Conservation (phyloP, 2,329 filamentous ascomycete species). For the Phoma sp. region DNA sequence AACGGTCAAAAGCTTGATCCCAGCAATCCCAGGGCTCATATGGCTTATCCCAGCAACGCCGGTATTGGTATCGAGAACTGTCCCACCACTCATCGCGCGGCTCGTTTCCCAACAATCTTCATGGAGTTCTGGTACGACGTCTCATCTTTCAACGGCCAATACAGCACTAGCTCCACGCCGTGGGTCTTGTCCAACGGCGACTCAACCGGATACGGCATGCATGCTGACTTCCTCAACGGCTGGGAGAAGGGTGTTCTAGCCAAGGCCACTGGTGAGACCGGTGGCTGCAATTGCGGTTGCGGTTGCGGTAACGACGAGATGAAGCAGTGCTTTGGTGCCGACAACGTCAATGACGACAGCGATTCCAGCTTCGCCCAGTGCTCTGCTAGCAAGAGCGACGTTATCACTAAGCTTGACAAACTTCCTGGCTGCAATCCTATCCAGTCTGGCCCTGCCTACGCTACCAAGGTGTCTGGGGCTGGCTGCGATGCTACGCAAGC, state of each 20-base stretch:
- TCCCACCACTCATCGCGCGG: constrained; percentile 37
- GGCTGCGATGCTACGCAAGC: constrained; percentile 29
- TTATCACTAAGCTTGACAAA: constrained; percentile 30
- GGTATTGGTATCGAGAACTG: constrained; percentile 44
- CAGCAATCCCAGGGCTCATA: constrained; percentile 42
- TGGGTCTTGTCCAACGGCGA: constrained; percentile 48
- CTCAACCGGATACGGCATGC: constrained; percentile 46
- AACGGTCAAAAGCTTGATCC: constrained; percentile 44
- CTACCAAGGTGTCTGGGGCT: constrained; percentile 35
- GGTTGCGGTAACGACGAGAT: constrained; percentile 45
- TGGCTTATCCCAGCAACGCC: constrained; percentile 47
- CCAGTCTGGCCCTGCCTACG: constrained; percentile 43
- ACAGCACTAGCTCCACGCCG: constrained; percentile 36
- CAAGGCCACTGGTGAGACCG: constrained; percentile 41
- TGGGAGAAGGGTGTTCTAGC: constrained; percentile 47
- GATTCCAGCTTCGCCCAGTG: constrained; percentile 39
- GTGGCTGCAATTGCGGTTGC: constrained; percentile 48
- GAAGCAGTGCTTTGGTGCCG: constrained; percentile 46
- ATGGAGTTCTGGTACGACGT: constrained; percentile 51
- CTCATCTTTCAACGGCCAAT: constrained; percentile 42
- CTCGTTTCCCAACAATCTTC: constrained; percentile 48
- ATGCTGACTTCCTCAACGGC: constrained; percentile 48
- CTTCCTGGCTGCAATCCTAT: constrained; percentile 50
- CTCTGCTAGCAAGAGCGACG: constrained; percentile 27
- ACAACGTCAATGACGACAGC: constrained; percentile 42